Base-by-base conservation (phyloP, 2,329 filamentous ascomycete species). In the Trichoderma semiorbis region DNA sequence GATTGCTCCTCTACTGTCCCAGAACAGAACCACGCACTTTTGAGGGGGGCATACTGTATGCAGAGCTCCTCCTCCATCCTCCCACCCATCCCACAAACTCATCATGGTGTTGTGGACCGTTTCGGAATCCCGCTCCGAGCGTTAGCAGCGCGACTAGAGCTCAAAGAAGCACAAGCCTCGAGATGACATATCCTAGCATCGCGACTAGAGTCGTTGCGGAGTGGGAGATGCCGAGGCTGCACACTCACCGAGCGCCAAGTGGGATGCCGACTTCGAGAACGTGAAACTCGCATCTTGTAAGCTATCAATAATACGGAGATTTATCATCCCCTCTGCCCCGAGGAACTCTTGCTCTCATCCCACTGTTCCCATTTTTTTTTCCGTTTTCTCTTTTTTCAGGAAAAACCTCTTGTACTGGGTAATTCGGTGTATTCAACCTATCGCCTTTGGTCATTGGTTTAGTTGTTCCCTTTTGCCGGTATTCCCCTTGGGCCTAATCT, bases 201-300 rank as follows among this genome's bases (percentile, higher is more conserved):
- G 3, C 24, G 8, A 26, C 67, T 69, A 69, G 24, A 28, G 57
- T 53, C 6, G n/a, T 50, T 69, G 11, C 3, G 55, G 69, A 62
- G 69, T 71, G 69, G 69, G 69, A 71, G 62, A 57, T 26, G 70
- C 70, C 70, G 70, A 69, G 28, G 7, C 5, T n/a, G n/a, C 18
- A 24, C 39, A 18, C 24, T 69, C 57, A 53, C 57, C 67, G 67
- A 69, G 43, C 30, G 14, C n/a, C 6, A 39, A 64, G 70, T 72
- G 70, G 70, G 70, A 72, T 69, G 43, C 57, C 70, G 57, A 39
- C 43, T 43, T 43, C 11, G 5, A 62, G 28, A 50, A 50, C 36
- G 34, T 64, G 66, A 69, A 50, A 50, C 63, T 55, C 36, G n/a
- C 24, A 16, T 53, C 47, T 53, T 60, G 57, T 55, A 61, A 50